phyloP scores from a whole-genome alignment of 352 stramenopile genomes.

The Globisporangium megalacanthum region DNA sequence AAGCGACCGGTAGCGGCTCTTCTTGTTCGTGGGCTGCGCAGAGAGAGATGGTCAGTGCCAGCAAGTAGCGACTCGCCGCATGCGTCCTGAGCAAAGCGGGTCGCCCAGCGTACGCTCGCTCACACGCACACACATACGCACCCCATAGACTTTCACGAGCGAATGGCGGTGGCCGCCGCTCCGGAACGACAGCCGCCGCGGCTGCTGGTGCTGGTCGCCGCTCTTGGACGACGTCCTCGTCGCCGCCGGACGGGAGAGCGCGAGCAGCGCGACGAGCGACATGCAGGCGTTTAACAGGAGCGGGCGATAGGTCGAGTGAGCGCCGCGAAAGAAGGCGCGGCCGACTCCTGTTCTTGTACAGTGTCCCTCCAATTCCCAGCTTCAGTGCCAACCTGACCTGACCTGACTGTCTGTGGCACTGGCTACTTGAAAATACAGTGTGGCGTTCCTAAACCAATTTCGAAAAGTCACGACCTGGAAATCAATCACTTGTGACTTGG shows the following conservation, averaged over 20 bases:
- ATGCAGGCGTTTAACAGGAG: not conserved
- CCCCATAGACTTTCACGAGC: slow-evolving; percentile 2
- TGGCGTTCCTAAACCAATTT: too few relatives aligned
- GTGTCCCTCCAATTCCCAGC: too few relatives aligned
- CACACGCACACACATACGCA: not conserved
- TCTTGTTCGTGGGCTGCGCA: slow-evolving; percentile 6
- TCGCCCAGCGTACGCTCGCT: too few relatives aligned
- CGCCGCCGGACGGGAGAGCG: not conserved
- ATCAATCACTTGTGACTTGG: too few relatives aligned
- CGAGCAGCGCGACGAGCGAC: slow-evolving; percentile 1
- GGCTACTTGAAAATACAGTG: too few relatives aligned
- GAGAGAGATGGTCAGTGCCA: not conserved
- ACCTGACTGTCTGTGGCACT: too few relatives aligned
- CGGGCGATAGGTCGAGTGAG: not conserved
- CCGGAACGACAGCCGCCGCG: slow-evolving; percentile 5
- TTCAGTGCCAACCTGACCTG: too few relatives aligned
- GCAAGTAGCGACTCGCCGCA: not conserved
- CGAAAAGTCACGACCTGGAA: too few relatives aligned
- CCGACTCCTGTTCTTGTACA: too few relatives aligned
- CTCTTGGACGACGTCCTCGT: slow-evolving; percentile 3
- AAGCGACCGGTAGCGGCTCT: slow-evolving; percentile 11
- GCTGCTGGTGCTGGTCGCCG: slow-evolving; percentile 6
- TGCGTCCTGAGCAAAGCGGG: too few relatives aligned
- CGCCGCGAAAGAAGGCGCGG: not conserved
- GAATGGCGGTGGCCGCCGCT: slow-evolving; percentile 4